These are phyloP conservation scores for Mangifera indica DNA, from an alignment of 345 rosid genomes.

Conservation along the genomic window DNA sequence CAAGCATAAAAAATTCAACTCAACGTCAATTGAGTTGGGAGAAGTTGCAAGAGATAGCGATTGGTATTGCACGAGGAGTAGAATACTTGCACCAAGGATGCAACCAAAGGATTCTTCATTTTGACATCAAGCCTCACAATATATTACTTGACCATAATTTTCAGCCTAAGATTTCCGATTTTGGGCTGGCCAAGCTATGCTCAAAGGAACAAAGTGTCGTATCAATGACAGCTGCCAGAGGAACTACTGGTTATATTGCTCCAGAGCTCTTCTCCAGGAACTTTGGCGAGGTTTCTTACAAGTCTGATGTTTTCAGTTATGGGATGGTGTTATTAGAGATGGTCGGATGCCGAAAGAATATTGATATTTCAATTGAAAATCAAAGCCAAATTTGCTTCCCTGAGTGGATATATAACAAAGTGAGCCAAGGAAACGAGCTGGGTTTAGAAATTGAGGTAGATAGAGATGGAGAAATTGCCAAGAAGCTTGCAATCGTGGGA, in stretches of 20 bases:
- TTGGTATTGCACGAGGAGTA: conserved; percentile 21
- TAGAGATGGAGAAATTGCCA: too few species aligned
- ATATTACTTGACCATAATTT: conserved; percentile 21
- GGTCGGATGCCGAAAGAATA: too few species aligned
- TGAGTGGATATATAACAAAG: conserved; percentile 14
- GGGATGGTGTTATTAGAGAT: too few species aligned
- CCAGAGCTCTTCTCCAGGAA: conserved; percentile 15
- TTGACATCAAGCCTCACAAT: conserved; percentile 25
- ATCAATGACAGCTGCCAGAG: conserved; percentile 20
- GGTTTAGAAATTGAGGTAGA: too few species aligned
- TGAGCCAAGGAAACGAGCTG: conserved; percentile 10
- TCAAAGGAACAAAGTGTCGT: conserved; percentile 2
- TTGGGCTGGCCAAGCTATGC: conserved; percentile 23
- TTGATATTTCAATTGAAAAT: too few species aligned
- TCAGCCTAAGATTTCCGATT: conserved; percentile 25
- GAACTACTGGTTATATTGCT: conserved; percentile 21
- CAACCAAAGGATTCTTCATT: conserved; percentile 17
- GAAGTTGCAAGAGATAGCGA: conserved; percentile 11
- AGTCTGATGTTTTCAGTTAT: too few species aligned
- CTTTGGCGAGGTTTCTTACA: too few species aligned
- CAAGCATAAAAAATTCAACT: not conserved
- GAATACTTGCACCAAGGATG: conserved; percentile 26
- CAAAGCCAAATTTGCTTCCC: too few species aligned
- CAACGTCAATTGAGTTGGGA: conserved; percentile 9
- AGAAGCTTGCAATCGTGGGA: too few species aligned